phyloP scores from a whole-genome alignment of 1,284 basidiomycete genomes.

The Pseudozyma thailandica region DNA sequence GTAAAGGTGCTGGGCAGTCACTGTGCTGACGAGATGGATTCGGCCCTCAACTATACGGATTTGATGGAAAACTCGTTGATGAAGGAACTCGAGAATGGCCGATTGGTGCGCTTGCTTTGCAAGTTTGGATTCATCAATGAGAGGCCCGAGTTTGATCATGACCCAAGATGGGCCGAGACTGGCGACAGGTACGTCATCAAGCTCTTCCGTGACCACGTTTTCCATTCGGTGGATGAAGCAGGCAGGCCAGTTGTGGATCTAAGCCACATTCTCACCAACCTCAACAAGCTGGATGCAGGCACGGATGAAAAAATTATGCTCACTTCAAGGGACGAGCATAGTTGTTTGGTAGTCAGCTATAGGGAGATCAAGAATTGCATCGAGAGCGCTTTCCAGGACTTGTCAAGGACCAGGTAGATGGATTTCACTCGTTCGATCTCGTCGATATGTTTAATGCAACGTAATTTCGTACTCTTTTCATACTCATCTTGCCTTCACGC shows the following conservation, averaged over 20 bases:
- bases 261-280: constrained; percentile 64
- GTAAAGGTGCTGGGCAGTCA: constrained; percentile 81
- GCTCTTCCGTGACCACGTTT: constrained; percentile 97
- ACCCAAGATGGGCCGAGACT: constrained; percentile 96
- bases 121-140: constrained; percentile 99
- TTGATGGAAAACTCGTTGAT: constrained; percentile 84
- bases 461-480: no score
- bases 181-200: constrained; percentile 98
- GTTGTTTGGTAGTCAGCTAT: constrained; percentile 94
- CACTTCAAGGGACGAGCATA: constrained; percentile 91
- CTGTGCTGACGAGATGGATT: constrained; percentile 84
- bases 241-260: constrained; percentile 87
- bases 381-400: constrained; percentile 61
- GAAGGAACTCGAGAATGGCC: constrained; percentile 94
- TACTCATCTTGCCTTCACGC: background rate
- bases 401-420: constrained; percentile 41
- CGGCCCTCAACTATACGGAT: constrained; percentile 81
- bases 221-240: constrained; percentile 93
- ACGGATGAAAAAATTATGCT: constrained; percentile 94
- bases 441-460: background rate
- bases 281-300: constrained; percentile 81
- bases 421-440: no score
- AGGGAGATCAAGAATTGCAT: constrained; percentile 74
- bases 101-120: constrained; percentile 88
- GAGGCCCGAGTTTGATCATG: constrained; percentile 95